Evolutionary conservation across 2,329 filamentous ascomycete genomes (phyloP).

Genomic region (Fusarium sp.): DNA sequence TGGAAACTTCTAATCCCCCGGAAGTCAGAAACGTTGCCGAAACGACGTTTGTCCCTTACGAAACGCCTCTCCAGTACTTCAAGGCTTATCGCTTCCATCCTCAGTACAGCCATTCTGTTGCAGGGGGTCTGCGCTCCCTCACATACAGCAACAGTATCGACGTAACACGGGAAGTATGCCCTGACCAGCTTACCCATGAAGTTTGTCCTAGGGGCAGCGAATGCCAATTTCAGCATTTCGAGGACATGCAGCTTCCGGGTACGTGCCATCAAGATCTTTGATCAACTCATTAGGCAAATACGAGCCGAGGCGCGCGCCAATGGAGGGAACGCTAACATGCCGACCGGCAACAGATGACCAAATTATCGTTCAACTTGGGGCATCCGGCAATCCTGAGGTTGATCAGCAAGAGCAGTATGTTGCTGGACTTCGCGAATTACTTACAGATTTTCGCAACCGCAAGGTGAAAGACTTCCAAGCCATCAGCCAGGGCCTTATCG

Average conservation of each 20-base stretch:
- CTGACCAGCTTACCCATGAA: slow-evolving; percentile 76
- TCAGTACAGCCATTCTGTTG: slow-evolving; percentile 74
- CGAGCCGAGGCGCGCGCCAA: slow-evolving; percentile 39
- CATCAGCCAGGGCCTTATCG: slow-evolving; percentile 75
- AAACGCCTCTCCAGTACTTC: slow-evolving; percentile 85
- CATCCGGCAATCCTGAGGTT: slow-evolving; percentile 71
- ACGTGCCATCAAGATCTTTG: slow-evolving; percentile 45
- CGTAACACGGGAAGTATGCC: slow-evolving; percentile 78
- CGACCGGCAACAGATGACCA: slow-evolving; percentile 71
- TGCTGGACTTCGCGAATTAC: slow-evolving; percentile 70
- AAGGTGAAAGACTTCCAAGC: slow-evolving; percentile 74
- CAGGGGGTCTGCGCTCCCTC: slow-evolving; percentile 85
- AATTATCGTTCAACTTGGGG: slow-evolving; percentile 78
- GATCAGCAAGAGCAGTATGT: slow-evolving; percentile 73
- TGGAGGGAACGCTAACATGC: slow-evolving; percentile 63
- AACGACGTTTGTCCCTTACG: slow-evolving; percentile 70
- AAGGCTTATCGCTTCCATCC: slow-evolving; percentile 92
- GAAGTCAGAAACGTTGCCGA: slow-evolving; percentile 14
- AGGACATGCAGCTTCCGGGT: slow-evolving; percentile 55
- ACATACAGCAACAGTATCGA: slow-evolving; percentile 96
- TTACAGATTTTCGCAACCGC: slow-evolving; percentile 69
- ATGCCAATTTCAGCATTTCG: slow-evolving; percentile 85
- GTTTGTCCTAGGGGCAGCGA: slow-evolving; percentile 76
- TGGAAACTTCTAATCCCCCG: slow-evolving; percentile 10
- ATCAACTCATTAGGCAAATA: slow-evolving; percentile 33